These are phyloP conservation scores for Polyplosphaeria fusca DNA, from an alignment of 495 filamentous ascomycete species.

Conservation along the genomic window DNA sequence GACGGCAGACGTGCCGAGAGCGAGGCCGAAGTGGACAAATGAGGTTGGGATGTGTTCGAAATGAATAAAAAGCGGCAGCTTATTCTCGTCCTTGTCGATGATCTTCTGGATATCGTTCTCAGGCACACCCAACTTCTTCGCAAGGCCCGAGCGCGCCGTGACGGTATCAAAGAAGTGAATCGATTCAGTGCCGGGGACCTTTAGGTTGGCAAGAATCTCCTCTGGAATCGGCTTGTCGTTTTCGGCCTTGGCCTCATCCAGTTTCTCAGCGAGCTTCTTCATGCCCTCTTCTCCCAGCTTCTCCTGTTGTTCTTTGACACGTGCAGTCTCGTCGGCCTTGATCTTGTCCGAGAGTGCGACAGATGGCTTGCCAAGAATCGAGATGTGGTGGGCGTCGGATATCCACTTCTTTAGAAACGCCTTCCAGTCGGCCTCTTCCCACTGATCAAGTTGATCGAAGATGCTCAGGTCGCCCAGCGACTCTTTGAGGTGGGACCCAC, in stretches of 20 bases:
- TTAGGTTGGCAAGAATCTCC: conserved; percentile 71
- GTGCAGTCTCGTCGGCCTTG: conserved; percentile 62
- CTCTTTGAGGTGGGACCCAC: conserved; percentile 70
- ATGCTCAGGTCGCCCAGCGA: conserved; percentile 64
- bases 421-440: conserved; percentile 82
- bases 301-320: conserved; percentile 60
- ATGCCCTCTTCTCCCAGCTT: conserved; percentile 64
- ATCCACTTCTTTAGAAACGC: conserved; percentile 79
- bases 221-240: conserved; percentile 79
- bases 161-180: conserved; percentile 90
- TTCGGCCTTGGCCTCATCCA: conserved; percentile 74
- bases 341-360: conserved; percentile 66
- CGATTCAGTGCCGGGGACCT: conserved; percentile 76
- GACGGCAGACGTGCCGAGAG: conserved; percentile 73
- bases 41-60: conserved; percentile 89
- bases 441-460: conserved; percentile 72
- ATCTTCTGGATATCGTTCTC: conserved; percentile 70
- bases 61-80: conserved; percentile 83
- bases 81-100: conserved; percentile 63
- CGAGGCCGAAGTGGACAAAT: conserved; percentile 76
- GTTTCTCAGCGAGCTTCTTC: conserved; percentile 65
- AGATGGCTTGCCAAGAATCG: conserved; percentile 65
- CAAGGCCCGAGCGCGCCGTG: conserved; percentile 80
- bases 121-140: conserved; percentile 62
- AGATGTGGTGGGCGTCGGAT: conserved; percentile 77